Conservation (phyloP, 2,329 filamentous ascomycete genomes). For the Trichoderma koningii region DNA sequence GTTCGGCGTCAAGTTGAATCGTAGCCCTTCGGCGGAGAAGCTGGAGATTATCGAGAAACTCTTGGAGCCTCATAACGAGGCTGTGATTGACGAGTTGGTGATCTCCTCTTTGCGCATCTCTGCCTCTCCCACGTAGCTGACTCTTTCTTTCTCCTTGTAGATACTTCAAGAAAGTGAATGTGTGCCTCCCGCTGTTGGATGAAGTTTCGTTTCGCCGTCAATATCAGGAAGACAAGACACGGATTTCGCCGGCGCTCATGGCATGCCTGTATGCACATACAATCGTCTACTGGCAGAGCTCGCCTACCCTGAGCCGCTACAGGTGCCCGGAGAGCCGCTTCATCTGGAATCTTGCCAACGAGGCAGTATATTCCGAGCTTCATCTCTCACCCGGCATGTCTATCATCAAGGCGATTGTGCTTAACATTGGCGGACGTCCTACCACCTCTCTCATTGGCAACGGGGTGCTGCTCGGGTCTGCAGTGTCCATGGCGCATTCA, state of each 20-base stretch:
- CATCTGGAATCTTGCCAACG: conserved; percentile 63
- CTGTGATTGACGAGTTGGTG: conserved; percentile 49
- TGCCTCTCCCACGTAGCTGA: conserved; percentile 33
- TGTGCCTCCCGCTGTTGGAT: conserved; percentile 64
- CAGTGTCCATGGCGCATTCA: conserved; percentile 55
- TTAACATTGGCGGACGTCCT: conserved; percentile 62
- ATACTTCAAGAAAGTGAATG: conserved; percentile 58
- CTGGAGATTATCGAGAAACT: conserved; percentile 61
- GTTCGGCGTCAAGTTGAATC: conserved; percentile 44
- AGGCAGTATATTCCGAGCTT: conserved; percentile 61
- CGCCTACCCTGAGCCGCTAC: conserved; percentile 46
- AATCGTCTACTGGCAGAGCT: conserved; percentile 59
- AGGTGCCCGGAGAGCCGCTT: conserved; percentile 60
- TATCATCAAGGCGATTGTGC: conserved; percentile 57
- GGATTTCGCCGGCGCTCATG: conserved; percentile 58
- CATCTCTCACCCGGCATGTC: conserved; percentile 60
- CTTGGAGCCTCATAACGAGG: conserved; percentile 54
- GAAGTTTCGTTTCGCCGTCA: conserved; percentile 54
- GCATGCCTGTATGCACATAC: conserved; percentile 61
- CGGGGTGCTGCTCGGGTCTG: conserved; percentile 51
- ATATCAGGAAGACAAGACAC: conserved; percentile 47
- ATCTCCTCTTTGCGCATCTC: not conserved
- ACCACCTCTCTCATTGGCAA: conserved; percentile 63
- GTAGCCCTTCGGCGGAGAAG: conserved; percentile 47
- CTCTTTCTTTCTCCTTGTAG: conserved; percentile 36